Conservation (phyloP, 106 monocot genomes). For the Triglochin maritima region DNA sequence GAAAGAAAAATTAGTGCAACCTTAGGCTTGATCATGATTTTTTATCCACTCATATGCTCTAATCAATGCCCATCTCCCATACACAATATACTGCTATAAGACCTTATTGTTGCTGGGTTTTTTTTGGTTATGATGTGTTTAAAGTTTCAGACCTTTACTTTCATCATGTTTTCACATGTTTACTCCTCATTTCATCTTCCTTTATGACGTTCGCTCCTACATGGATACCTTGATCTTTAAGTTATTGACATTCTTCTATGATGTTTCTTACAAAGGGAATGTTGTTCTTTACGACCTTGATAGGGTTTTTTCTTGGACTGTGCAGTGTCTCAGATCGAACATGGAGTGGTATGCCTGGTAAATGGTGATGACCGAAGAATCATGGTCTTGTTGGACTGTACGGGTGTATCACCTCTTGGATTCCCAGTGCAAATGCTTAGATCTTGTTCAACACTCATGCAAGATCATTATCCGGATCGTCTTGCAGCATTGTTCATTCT, state of each 20-base stretch:
- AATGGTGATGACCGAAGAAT: conserved; percentile 61
- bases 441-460: conserved; percentile 60
- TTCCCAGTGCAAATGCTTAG: conserved; percentile 94
- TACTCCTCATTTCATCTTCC: neutral
- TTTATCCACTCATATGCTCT: too few species aligned
- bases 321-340: conserved; percentile 91
- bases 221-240: too few species aligned
- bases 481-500: conserved; percentile 52
- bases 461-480: conserved; percentile 91
- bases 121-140: too few species aligned
- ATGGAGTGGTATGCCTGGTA: conserved; percentile 55
- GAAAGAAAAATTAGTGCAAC: too few species aligned
- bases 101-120: too few species aligned
- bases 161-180: neutral
- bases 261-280: neutral
- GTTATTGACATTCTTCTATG: too few species aligned
- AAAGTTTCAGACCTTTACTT: too few species aligned
- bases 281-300: neutral
- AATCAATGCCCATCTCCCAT: too few species aligned
- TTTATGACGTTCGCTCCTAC: too few species aligned
- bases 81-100: too few species aligned
- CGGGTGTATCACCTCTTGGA: conserved; percentile 59
- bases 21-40: too few species aligned
- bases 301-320: neutral
- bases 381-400: conserved; percentile 78